Base-by-base conservation (phyloP, 1,284 basidiomycete genomes). In the Cutaneotrichosporon sp. region DNA sequence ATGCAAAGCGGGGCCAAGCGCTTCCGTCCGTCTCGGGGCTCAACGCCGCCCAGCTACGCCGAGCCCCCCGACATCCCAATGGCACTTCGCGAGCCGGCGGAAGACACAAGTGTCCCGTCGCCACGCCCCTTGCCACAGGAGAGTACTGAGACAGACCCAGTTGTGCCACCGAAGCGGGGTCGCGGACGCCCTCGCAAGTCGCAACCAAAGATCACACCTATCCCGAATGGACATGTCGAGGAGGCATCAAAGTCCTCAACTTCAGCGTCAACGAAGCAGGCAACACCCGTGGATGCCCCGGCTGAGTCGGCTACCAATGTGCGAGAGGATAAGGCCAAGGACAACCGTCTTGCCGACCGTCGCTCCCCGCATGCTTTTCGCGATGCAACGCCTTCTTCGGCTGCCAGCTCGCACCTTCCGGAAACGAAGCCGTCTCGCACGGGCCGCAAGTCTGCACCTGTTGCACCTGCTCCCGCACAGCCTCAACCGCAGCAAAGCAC, bases 111-210 rank as follows among this genome's bases (percentile, higher is more conserved):
- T n/a, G n/a, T n/a, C n/a, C n/a, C n/a, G n/a, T n/a, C n/a, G n/a
- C n/a, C n/a, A n/a, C n/a, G n/a, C n/a, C n/a, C n/a, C n/a, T n/a
- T n/a, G n/a, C n/a, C n/a, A n/a, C n/a, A n/a, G n/a, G n/a, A n/a
- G n/a, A n/a, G n/a, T n/a, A n/a, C n/a, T n/a, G n/a, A n/a, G n/a
- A n/a, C n/a, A n/a, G n/a, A n/a, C n/a, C n/a, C n/a, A n/a, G n/a
- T n/a, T n/a, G n/a, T n/a, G n/a, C n/a, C n/a, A n/a, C n/a, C n/a
- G n/a, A n/a, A n/a, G n/a, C 42, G 42, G 20, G 17, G 29, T 6
- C 42, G 27, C 8, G 42, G 42, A 14, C 42, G 42, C 19, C 42
- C 42, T 10, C 42, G 42, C 17, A 44, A 44, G 11, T 44, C 42
- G 11, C 27, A 43, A 27, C 17, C 17, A 9, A 44, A 44, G 29